phyloP scores from a whole-genome alignment of 805 yeast genomes.

The Zygotorulaspora danielsina region DNA sequence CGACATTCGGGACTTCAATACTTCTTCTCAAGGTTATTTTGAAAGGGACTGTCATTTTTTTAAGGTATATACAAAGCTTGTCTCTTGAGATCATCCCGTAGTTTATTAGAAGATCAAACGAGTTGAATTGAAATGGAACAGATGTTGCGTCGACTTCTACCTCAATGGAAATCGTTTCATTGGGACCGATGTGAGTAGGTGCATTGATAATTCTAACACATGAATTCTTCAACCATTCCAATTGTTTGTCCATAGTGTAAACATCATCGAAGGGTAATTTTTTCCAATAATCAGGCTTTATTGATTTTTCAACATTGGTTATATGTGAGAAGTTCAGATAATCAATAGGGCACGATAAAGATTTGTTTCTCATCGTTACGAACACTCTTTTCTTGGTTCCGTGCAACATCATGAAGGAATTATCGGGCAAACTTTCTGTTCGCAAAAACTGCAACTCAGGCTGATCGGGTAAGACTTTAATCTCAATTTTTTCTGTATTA shows the following conservation, averaged over 20 bases:
- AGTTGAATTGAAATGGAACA: constrained; percentile 23
- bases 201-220: constrained; percentile 18
- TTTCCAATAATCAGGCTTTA: constrained; percentile 31
- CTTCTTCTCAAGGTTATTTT: constrained; percentile 46
- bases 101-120: constrained; percentile 24
- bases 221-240: constrained; percentile 23
- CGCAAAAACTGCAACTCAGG: constrained; percentile 30
- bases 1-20: constrained; percentile 65
- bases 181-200: constrained; percentile 24
- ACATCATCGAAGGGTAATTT: constrained; percentile 28
- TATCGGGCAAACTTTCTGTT: constrained; percentile 23
- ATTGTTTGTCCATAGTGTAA: constrained; percentile 26
- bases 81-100: constrained; percentile 28
- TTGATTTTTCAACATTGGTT: constrained; percentile 24
- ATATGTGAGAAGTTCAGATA: constrained; percentile 22
- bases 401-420: constrained; percentile 32
- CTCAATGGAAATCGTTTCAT: constrained; percentile 23
- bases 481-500: constrained; percentile 6
- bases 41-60: constrained; percentile 24
- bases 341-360: constrained; percentile 26
- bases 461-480: constrained; percentile 30
- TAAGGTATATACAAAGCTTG: constrained; percentile 20
- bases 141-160: constrained; percentile 25
- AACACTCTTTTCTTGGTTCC: constrained; percentile 26
- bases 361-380: constrained; percentile 27